Conservation (phyloP, 2,329 filamentous ascomycete genomes). For the Fonsecaea erecta region DNA sequence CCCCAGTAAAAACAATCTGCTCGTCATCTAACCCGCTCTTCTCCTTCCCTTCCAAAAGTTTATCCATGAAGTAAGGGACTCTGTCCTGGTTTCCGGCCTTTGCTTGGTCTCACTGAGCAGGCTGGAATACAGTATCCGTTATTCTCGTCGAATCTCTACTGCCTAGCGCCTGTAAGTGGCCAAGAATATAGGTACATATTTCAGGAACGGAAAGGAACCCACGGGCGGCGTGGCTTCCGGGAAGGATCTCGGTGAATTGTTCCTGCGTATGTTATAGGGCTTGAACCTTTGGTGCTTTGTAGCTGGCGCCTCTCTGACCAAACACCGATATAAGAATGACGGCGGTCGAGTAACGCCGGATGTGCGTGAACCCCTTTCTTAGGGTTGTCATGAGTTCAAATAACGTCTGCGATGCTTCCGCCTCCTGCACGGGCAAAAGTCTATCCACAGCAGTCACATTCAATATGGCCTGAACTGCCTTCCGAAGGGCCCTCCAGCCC, state of each 20-base stretch:
- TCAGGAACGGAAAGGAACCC: slow-evolving; percentile 53
- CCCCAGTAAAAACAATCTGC: slow-evolving; percentile 11
- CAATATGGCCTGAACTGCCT: slow-evolving; percentile 18
- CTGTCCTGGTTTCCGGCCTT: not conserved
- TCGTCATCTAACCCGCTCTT: slow-evolving; percentile 12
- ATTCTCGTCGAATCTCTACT: slow-evolving; percentile 33
- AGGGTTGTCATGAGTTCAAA: slow-evolving; percentile 8
- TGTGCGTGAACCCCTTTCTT: slow-evolving; percentile 11
- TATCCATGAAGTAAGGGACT: slow-evolving; percentile 30
- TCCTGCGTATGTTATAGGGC: slow-evolving; percentile 17
- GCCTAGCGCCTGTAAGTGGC: slow-evolving; percentile 52
- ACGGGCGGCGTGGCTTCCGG: slow-evolving; percentile 38
- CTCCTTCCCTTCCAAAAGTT: slow-evolving; percentile 13
- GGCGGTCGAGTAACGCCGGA: slow-evolving; percentile 12
- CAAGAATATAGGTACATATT: slow-evolving; percentile 50
- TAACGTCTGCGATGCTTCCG: slow-evolving; percentile 7
- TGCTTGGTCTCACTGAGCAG: slow-evolving; percentile 13
- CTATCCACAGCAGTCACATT: slow-evolving; percentile 12
- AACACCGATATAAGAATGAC: slow-evolving; percentile 19
- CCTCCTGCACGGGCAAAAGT: slow-evolving; percentile 6
- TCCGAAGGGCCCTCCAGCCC: slow-evolving; percentile 35
- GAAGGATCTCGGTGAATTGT: slow-evolving; percentile 18
- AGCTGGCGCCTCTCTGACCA: slow-evolving; percentile 14
- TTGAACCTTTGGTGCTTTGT: slow-evolving; percentile 10
- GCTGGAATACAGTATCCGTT: slow-evolving; percentile 12